Percentiles rank a stretch among this genome's conserved stretches.
Evolutionary conservation across 2,329 filamentous ascomycete genomes (phyloP).

Genomic region (Penicillium oxalicum): DNA sequence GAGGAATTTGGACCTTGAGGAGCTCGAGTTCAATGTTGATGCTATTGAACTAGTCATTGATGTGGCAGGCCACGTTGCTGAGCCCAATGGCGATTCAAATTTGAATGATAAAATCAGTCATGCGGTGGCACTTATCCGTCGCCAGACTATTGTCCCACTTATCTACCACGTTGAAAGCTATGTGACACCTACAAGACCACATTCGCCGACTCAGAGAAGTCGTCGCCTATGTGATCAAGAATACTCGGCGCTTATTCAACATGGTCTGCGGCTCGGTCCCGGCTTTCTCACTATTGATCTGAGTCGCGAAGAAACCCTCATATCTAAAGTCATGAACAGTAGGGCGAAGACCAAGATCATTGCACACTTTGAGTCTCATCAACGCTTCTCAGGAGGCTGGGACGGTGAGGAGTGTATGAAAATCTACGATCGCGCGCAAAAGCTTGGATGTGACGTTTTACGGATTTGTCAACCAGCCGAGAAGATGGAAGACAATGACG

Average conservation of each 20-base stretch:
- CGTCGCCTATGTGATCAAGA: constrained; percentile 26
- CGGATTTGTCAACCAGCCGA: constrained; percentile 55
- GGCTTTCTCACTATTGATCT: constrained; percentile 61
- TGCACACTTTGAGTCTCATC: constrained; percentile 47
- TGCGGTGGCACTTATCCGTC: constrained; percentile 54
- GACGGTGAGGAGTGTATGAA: constrained; percentile 49
- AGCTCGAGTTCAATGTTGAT: constrained; percentile 61
- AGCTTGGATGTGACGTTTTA: constrained; percentile 56
- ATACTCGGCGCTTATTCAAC: constrained; percentile 54
- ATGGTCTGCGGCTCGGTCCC: constrained; percentile 56
- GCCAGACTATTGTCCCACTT: constrained; percentile 57
- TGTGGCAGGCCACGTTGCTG: constrained; percentile 23
- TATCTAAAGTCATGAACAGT: constrained; percentile 47
- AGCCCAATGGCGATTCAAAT: constrained; percentile 26
- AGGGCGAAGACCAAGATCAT: constrained; percentile 58
- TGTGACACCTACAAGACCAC: constrained; percentile 11
- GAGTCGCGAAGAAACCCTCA: constrained; percentile 47
- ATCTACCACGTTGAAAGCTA: constrained; percentile 48
- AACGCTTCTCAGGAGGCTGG: constrained; percentile 49
- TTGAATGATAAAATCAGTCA: constrained; percentile 51
- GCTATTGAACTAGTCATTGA: constrained; percentile 59
- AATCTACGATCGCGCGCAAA: constrained; percentile 54
- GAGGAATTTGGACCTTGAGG: constrained; percentile 54
- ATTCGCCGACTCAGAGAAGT: constrained; percentile 22
- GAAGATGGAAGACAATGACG: constrained; percentile 58